A percentile compares a stretch with the other conserved stretches of the same genome.
phyloP scores from a whole-genome alignment of 208 protist species.

The Leishmania turanica region DNA sequence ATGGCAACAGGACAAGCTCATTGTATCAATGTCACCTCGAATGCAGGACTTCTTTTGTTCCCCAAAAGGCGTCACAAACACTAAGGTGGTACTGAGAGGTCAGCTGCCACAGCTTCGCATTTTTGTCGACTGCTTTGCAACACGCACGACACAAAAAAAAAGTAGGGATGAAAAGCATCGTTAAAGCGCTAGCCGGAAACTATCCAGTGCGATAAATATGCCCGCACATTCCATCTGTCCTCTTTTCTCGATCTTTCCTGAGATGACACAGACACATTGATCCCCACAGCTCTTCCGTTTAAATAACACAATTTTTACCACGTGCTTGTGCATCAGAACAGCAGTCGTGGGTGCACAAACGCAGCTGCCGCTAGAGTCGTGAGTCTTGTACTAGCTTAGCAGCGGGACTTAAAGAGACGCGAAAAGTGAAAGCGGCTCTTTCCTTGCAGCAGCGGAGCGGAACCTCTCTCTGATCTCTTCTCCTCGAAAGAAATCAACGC shows the following conservation, averaged over 20 bases:
- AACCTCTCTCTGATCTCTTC: slow-evolving; percentile 77
- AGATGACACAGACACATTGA: background rate
- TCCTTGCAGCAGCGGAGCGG: slow-evolving; percentile 42
- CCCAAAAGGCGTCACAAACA: background rate
- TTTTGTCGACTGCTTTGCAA: background rate
- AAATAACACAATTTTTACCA: background rate
- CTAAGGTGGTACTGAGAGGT: background rate
- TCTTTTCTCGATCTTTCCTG: background rate
- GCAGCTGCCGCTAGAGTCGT: background rate
- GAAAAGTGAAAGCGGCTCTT: slow-evolving; percentile 30
- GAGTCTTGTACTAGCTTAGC: background rate
- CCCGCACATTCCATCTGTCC: background rate
- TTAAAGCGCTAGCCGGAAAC: background rate
- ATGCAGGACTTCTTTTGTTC: background rate
- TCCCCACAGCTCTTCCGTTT: background rate
- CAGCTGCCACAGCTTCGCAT: background rate
- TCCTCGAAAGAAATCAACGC: slow-evolving; percentile 82
- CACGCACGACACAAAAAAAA: background rate
- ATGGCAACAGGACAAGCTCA: background rate
- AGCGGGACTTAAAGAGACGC: background rate
- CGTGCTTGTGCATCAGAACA: background rate
- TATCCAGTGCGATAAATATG: background rate
- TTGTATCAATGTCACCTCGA: background rate
- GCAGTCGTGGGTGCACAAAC: background rate
- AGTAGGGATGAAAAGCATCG: background rate